Evolutionary conservation across 179 eudicot species (phyloP).

Genomic region (Amaranthus tricolor): DNA sequence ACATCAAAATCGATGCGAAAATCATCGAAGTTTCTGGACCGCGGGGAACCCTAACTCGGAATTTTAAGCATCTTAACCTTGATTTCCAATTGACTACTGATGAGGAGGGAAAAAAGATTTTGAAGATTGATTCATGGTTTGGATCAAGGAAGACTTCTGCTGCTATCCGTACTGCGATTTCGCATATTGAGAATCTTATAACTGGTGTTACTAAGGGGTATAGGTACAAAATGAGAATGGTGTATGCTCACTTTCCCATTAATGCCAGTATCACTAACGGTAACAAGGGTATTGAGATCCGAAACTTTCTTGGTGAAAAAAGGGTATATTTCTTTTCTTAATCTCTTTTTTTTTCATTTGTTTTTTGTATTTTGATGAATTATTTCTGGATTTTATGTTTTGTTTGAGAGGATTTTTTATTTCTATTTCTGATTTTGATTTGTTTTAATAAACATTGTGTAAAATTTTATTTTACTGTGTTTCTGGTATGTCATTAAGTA

Average conservation of each 20-base stretch:
- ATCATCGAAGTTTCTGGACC: conserved; percentile 61
- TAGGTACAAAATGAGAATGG: conserved; percentile 71
- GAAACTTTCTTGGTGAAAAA: conserved; percentile 77
- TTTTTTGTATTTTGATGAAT: not conserved
- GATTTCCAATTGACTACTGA: conserved; percentile 53
- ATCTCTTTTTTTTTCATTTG: not conserved
- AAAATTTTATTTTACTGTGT: too few species aligned
- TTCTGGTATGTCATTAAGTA: too few species aligned
- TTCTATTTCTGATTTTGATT: not conserved
- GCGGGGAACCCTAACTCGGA: conserved; percentile 49
- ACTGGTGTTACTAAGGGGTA: conserved; percentile 65
- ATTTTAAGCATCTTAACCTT: conserved; percentile 64
- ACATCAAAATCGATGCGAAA: conserved; percentile 55
- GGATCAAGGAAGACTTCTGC: conserved; percentile 61
- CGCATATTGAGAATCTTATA: conserved; percentile 57
- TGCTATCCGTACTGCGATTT: conserved; percentile 63
- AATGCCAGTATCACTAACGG: conserved; percentile 52
- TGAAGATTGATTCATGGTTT: conserved; percentile 70
- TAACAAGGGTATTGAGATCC: conserved; percentile 56
- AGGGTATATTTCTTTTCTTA: conserved; percentile 32
- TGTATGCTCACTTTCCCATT: conserved; percentile 74
- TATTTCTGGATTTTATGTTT: not conserved
- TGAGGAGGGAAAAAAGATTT: conserved; percentile 41
- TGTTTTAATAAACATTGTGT: too few species aligned
- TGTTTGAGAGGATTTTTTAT: not conserved